Conservation (phyloP, 1,284 basidiomycete genomes). For the Marasmius fiardii region DNA sequence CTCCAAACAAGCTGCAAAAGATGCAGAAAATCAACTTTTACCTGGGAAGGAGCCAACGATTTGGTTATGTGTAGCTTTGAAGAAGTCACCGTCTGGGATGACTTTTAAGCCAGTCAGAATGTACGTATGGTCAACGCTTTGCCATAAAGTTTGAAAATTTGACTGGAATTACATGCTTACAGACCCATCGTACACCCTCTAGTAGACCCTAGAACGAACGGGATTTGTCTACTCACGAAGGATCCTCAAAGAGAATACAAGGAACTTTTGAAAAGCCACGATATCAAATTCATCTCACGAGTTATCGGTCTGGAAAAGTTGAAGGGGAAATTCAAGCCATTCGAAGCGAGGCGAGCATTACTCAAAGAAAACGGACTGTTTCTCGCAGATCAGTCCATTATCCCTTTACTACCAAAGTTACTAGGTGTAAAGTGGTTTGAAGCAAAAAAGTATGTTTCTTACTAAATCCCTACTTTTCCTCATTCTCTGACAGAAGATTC, state of each 20-base stretch:
- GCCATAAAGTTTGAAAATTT: constrained; percentile 6
- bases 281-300: constrained; percentile 85
- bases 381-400: constrained; percentile 88
- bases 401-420: constrained; percentile 84
- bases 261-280: constrained; percentile 76
- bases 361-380: constrained; percentile 91
- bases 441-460: constrained; percentile 83
- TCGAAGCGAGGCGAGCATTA: constrained; percentile 83
- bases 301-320: constrained; percentile 92
- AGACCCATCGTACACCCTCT: constrained; percentile 82
- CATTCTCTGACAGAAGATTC: not conserved
- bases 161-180: constrained; percentile 14
- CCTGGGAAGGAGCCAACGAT: constrained; percentile 77
- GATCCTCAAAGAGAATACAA: constrained; percentile 97
- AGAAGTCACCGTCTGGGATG: constrained; percentile 72
- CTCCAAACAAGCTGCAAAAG: constrained; percentile 56
- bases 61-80: constrained; percentile 84
- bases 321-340: constrained; percentile 92
- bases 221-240: constrained; percentile 91
- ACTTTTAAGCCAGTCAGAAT: constrained; percentile 83
- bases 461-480: not conserved
- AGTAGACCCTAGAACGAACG: constrained; percentile 74
- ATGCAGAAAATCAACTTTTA: constrained; percentile 76
- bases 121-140: constrained; percentile 43
- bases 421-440: constrained; percentile 91